Evolutionary conservation across 192 early-diverging fungal genomes (phyloP).

Genomic region (Coemansia guatemalensis): DNA sequence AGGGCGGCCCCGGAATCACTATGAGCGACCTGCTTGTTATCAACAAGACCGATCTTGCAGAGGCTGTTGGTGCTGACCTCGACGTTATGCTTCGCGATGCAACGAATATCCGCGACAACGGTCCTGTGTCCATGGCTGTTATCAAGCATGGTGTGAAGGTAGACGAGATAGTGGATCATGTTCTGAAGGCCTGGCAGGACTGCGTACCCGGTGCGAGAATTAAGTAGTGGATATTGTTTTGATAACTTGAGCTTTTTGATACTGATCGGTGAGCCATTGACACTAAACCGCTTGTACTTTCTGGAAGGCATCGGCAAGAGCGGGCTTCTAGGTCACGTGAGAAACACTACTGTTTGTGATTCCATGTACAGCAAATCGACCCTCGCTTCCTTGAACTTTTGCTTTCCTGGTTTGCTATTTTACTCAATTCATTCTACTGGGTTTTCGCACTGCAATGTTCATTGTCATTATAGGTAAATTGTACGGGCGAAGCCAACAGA

Average conservation of each 20-base stretch:
- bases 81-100: constrained; percentile 90
- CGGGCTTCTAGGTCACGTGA: no score
- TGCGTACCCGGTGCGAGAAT: constrained; percentile 50
- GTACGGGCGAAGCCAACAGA: background rate
- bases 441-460: constrained; percentile 33
- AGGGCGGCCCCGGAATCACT: constrained; percentile 98
- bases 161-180: constrained; percentile 74
- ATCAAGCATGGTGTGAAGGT: constrained; percentile 88
- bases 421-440: background rate
- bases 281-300: background rate
- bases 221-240: constrained; percentile 13
- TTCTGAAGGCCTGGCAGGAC: constrained; percentile 61
- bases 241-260: no score
- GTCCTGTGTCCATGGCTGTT: constrained; percentile 90
- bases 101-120: constrained; percentile 79
- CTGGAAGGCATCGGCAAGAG: no score
- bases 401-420: no score
- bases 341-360: no score
- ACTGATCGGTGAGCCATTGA: background rate
- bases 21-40: constrained; percentile 92
- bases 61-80: constrained; percentile 87
- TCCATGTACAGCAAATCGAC: no score
- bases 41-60: constrained; percentile 96
- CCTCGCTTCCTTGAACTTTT: no score
- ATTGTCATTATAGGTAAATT: constrained; percentile 50